Evolutionary conservation across 2,329 filamentous ascomycete species (phyloP), one percentile per base, ranked within the genome.

Genomic region (Trichoderma lentiforme): DNA sequence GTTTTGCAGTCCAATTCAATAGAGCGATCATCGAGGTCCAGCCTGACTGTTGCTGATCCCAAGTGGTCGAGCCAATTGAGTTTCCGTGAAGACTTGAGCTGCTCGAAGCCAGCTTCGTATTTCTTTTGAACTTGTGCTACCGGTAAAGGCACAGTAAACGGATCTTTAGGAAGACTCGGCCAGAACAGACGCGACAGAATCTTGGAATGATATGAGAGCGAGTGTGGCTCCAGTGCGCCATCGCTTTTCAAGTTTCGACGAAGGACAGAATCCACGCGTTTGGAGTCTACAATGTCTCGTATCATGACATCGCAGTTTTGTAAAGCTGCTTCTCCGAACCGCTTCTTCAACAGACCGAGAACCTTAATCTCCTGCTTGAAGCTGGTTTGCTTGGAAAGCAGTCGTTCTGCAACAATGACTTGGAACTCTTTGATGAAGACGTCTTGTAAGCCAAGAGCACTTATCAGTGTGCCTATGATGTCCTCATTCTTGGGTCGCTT

Each of bases 241-340:
- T 71, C 51, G 43, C 62, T 70, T 3, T 67, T 74, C 26, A 82
- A 72, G 71, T 78, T 80, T 71, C 85, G 86, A 56, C 89, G 85
- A 61, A 97, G 89, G 14, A 87, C 84, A 8, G 85, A 83, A 78
- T 98, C 93, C 72, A 97, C 89, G 56, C 89, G 87, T 73, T 87
- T 87, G 1, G 94, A 97, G 78, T 98, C 95, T 75, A 92, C 88
- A 43, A 98, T 92, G 79, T 99, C 96, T 74, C 92, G 93, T 71
- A 99, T 88, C 96, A 99, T 99, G 77, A 99, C 96, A 79, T 99
- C 95, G 81, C 95, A 98, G 63, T 93, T 93, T 79, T 98, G 96
- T 60, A 99, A 84, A 18, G 93, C 90, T 32, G 88, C 87, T 75
- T 98, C 94, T 28, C 95, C 95, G 71, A 98, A 95, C 9, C 95